Conservation (phyloP, 2,329 filamentous ascomycete genomes). For the Bretziella fagacearum region DNA sequence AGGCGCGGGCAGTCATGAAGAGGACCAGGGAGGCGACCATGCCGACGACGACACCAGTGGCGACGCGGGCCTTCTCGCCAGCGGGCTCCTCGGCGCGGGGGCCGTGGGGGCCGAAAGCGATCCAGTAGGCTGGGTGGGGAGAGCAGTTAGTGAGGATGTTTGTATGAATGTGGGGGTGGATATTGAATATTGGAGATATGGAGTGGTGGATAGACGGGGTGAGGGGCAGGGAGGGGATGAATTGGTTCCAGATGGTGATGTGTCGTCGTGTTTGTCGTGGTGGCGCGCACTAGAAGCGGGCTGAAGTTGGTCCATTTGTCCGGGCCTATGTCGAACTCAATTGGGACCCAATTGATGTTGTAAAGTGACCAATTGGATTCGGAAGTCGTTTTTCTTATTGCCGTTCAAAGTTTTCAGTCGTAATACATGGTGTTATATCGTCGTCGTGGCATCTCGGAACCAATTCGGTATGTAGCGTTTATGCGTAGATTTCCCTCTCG, state of each 20-base stretch:
- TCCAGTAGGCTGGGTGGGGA: conserved; percentile 73
- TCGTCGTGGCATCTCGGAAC: neutral
- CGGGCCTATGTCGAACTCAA: neutral
- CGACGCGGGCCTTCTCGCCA: conserved; percentile 67
- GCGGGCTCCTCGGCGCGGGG: conserved; percentile 70
- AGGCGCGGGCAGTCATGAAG: conserved; percentile 55
- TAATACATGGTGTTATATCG: neutral
- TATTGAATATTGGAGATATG: neutral
- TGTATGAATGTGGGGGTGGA: neutral
- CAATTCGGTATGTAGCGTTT: conserved; percentile 5
- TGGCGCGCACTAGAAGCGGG: neutral
- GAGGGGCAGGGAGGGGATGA: neutral
- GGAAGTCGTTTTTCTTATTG: neutral
- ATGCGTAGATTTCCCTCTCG: no score
- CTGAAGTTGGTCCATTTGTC: neutral
- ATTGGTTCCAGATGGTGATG: no score
- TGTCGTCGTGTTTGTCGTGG: no score
- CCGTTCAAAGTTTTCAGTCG: neutral
- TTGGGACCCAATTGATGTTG: neutral
- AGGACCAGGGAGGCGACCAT: conserved; percentile 48
- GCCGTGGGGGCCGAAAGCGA: conserved; percentile 92
- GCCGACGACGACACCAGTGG: conserved; percentile 54
- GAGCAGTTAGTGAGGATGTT: neutral
- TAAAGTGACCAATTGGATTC: neutral
- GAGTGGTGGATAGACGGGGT: neutral